These are phyloP conservation scores for Davidsoniella neocaledoniae DNA, from an alignment of 2,329 filamentous ascomycete species.

Conservation along the genomic window DNA sequence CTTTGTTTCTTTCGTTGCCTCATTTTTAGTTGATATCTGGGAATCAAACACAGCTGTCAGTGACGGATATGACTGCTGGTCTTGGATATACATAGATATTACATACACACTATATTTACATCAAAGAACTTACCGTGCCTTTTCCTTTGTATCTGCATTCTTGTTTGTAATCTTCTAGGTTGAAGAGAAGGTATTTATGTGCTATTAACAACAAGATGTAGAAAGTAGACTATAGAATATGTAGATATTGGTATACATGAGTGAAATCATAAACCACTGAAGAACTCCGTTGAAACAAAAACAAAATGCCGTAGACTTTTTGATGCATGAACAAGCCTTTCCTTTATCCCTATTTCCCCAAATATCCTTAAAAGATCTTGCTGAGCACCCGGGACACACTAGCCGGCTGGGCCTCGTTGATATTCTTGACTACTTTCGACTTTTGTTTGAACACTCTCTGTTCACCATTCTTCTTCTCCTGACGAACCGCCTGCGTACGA, in stretches of 20 bases:
- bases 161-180: not conserved
- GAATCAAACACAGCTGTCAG: too few relatives aligned
- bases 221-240: too few relatives aligned
- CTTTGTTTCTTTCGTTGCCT: not conserved
- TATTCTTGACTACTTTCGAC: slow-evolving; percentile 35
- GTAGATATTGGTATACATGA: too few relatives aligned
- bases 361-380: slow-evolving; percentile 40
- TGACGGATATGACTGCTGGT: too few relatives aligned
- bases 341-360: not conserved
- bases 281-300: not conserved
- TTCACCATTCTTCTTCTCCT: slow-evolving; percentile 16
- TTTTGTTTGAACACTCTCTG: slow-evolving; percentile 49
- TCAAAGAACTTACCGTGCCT: not conserved
- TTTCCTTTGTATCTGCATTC: too few relatives aligned
- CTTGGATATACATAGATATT: too few relatives aligned
- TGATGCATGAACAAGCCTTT: not conserved
- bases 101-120: too few relatives aligned
- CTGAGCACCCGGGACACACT: slow-evolving; percentile 43
- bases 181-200: too few relatives aligned
- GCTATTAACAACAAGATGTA: too few relatives aligned
- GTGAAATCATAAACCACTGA: too few relatives aligned
- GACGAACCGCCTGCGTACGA: slow-evolving; percentile 15
- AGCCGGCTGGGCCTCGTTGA: slow-evolving; percentile 28
- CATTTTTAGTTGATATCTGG: not conserved
- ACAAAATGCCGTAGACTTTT: not conserved